Conservation (phyloP, 2,329 filamentous ascomycete species). For the Diatrype stigma region DNA sequence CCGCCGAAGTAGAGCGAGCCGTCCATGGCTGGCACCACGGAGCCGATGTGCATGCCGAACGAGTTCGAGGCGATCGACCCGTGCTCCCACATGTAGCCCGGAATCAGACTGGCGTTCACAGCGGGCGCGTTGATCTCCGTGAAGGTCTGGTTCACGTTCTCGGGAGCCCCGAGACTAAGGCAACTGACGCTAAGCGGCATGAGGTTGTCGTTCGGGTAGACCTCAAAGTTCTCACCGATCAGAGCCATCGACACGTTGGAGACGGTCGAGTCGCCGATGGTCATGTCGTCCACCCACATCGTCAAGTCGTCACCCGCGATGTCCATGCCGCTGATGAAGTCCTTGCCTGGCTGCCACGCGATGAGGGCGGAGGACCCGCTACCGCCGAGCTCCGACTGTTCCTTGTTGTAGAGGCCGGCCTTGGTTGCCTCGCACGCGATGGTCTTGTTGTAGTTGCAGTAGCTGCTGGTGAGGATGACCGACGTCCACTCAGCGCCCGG, state of each 20-base stretch:
- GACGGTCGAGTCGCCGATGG: slow-evolving; percentile 16
- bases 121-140: slow-evolving; percentile 6
- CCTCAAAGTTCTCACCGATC: slow-evolving; percentile 20
- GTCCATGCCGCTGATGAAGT: slow-evolving; percentile 24
- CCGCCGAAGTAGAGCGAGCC: slow-evolving; percentile 37
- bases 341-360: slow-evolving; percentile 12
- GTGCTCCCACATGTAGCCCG: slow-evolving; percentile 21
- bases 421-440: slow-evolving; percentile 20
- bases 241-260: slow-evolving; percentile 24
- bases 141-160: slow-evolving; percentile 25
- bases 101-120: slow-evolving; percentile 28
- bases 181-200: slow-evolving; percentile 29
- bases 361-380: slow-evolving; percentile 22
- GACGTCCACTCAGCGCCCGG: slow-evolving; percentile 25
- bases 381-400: slow-evolving; percentile 18
- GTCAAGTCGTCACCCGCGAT: slow-evolving; percentile 14
- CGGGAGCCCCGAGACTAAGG: slow-evolving; percentile 24
- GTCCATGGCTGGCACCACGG: slow-evolving; percentile 24
- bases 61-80: slow-evolving; percentile 33
- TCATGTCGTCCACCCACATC: slow-evolving; percentile 25
- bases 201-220: slow-evolving; percentile 25
- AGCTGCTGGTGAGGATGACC: slow-evolving; percentile 24
- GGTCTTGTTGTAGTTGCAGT: slow-evolving; percentile 22
- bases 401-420: slow-evolving; percentile 25
- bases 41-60: slow-evolving; percentile 39